Percentiles rank a stretch among this genome's conserved stretches.
These are phyloP conservation scores for Aurifilum marmelostoma DNA, from an alignment of 2,329 filamentous ascomycete species.

Conservation along the genomic window DNA sequence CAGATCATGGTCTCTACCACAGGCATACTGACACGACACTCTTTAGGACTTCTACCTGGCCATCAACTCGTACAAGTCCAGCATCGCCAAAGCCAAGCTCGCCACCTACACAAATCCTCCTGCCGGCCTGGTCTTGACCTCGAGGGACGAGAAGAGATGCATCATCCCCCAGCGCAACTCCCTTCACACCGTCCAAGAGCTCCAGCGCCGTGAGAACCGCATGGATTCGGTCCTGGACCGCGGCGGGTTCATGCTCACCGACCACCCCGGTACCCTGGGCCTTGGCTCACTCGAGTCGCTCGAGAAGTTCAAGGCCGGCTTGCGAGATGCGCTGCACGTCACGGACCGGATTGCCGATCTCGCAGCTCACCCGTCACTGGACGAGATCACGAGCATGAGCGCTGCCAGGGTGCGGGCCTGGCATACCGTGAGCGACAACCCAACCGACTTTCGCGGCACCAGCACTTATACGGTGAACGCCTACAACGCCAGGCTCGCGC, in stretches of 20 bases:
- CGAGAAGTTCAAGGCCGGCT: slow-evolving; percentile 22
- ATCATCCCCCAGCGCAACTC: slow-evolving; percentile 13
- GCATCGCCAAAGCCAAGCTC: slow-evolving; percentile 23
- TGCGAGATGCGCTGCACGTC: slow-evolving; percentile 18
- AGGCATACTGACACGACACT: background rate
- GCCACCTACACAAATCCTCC: slow-evolving; percentile 8
- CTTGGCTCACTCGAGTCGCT: slow-evolving; percentile 4
- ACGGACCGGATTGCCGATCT: slow-evolving; percentile 22
- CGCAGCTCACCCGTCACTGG: slow-evolving; percentile 1
- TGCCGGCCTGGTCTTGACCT: slow-evolving; percentile 18
- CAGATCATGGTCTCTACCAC: background rate
- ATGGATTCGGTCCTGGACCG: slow-evolving; percentile 23
- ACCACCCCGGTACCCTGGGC: slow-evolving; percentile 7
- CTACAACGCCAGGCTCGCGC: slow-evolving; percentile 1
- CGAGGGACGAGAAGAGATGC: slow-evolving; percentile 18
- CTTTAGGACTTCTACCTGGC: slow-evolving; percentile 10
- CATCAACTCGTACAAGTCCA: slow-evolving; percentile 15
- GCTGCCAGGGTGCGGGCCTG: background rate
- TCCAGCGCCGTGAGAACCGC: slow-evolving; percentile 23
- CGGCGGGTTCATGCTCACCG: slow-evolving; percentile 24
- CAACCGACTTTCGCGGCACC: background rate
- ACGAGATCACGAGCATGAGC: background rate
- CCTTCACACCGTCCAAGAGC: slow-evolving; percentile 21
- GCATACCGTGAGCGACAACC: background rate
- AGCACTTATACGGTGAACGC: background rate